Evolutionary conservation across 2,329 filamentous ascomycete genomes (phyloP).

Genomic region (Fusarium sp.): DNA sequence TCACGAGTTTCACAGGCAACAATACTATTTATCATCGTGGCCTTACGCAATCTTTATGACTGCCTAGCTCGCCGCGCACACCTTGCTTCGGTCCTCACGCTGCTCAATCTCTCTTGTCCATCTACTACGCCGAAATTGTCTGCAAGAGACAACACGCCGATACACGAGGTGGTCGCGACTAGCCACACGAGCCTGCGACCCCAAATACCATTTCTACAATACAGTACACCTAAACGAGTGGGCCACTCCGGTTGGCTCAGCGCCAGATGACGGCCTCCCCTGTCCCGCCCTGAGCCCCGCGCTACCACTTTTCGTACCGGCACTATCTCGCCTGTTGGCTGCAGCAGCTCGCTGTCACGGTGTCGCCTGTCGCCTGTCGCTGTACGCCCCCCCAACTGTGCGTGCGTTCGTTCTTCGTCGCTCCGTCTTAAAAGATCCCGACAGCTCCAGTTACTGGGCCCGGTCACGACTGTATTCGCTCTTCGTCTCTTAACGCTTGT

Average conservation of each 20-base stretch:
- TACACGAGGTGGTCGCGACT: conserved; percentile 26
- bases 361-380: conserved; percentile 42
- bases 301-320: conserved; percentile 42
- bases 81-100: conserved; percentile 2
- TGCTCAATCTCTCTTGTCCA: conserved; percentile 1
- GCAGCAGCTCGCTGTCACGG: conserved; percentile 35
- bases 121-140: conserved; percentile 6
- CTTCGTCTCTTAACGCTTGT: conserved; percentile 31
- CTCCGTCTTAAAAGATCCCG: conserved; percentile 43
- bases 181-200: conserved; percentile 26
- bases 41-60: conserved; percentile 2
- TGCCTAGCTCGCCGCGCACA: conserved; percentile 14
- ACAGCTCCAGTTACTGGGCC: conserved; percentile 38
- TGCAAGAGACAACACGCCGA: conserved; percentile 17
- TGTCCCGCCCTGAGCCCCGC: conserved; percentile 46
- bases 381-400: conserved; percentile 29
- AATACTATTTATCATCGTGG: conserved; percentile 26
- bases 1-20: conserved; percentile 31
- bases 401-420: conserved; percentile 23
- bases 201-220: conserved; percentile 26
- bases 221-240: conserved; percentile 38
- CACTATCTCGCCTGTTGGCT: conserved; percentile 38
- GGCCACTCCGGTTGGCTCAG: conserved; percentile 45
- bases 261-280: conserved; percentile 46
- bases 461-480: conserved; percentile 34